Evolutionary conservation across 768 basidiomycete species (phyloP), one percentile per base, ranked within the genome.

Genomic region (Rhodotorula paludigena): DNA sequence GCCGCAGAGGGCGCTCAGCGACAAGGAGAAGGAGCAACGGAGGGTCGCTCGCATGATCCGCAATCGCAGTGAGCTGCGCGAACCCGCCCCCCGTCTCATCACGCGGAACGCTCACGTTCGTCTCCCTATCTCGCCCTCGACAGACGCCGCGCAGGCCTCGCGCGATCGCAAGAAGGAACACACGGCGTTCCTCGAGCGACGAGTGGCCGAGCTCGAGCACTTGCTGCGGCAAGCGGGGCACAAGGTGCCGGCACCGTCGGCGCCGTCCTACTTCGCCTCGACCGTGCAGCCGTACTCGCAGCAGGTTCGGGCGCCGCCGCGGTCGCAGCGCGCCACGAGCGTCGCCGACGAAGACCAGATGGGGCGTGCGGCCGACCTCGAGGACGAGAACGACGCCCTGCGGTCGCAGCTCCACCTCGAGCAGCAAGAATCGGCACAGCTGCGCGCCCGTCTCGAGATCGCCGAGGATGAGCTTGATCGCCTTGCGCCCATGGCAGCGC

Each of bases 131-230:
- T 15, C 21, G 10, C 44, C 45, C 30, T 15, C 42, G 14, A 7
- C 63, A 72, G 71, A 64, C 38, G 71, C 71, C 51, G 71, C 71
- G 25, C 71, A 72, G 39, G 71, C 71, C 14, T 68, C 66, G 18
- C 58, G 71, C 11, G 71, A 72, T 49, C 63, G 69, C 47, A 71
- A 71, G 49, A 71, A 71, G 62, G 64, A 71, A 42, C 66, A 72
- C 63, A 63, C 63, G 3, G 16, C 35, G 0, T 55, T 21, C 45
- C 57, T 72, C 41, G 71, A 72, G 32, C 52, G 55, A 2, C 42
- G 67, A 0, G 64, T 68, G 38, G 58, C 53, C 10, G 57, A 66
- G 15, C 67, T 72, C 57, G 71, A 72, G 47, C 42, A 57, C 7
- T 59, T 57, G 28, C 44, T 72, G 21, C 42, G 36, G 25, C 35